phyloP scores from a whole-genome alignment of 2,329 filamentous ascomycete genomes.

The Penicillium sp. region DNA sequence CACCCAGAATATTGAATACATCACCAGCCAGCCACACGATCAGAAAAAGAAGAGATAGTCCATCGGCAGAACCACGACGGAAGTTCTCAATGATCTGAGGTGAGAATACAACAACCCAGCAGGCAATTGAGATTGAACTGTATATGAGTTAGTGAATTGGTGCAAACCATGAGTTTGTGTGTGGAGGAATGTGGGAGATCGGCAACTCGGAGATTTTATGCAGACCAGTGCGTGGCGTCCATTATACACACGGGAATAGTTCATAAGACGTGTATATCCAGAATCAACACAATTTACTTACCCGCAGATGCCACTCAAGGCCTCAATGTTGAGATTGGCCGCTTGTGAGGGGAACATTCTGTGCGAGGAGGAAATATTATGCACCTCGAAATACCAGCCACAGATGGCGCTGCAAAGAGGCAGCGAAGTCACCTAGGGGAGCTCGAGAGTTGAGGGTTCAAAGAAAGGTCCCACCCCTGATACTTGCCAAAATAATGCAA shows the following conservation, averaged over 20 bases:
- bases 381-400: not conserved
- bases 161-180: not conserved
- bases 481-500: conserved; percentile 20
- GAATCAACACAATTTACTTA: conserved; percentile 47
- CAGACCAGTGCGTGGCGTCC: not conserved
- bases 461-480: not conserved
- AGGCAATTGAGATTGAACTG: conserved; percentile 93
- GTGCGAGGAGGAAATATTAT: conserved; percentile 11
- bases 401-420: not conserved
- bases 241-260: not conserved
- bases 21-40: conserved; percentile 92
- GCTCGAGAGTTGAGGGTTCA: not conserved
- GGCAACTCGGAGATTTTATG: conserved; percentile 9
- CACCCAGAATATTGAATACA: conserved; percentile 96
- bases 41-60: conserved; percentile 88
- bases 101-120: conserved; percentile 97
- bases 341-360: conserved; percentile 49
- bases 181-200: not conserved
- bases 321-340: conserved; percentile 79
- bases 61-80: conserved; percentile 80
- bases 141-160: conserved; percentile 23
- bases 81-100: conserved; percentile 98
- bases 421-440: not conserved
- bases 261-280: not conserved
- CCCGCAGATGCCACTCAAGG: conserved; percentile 91